These are phyloP conservation scores for Lignosus rhinocerotis DNA, from an alignment of 1,284 basidiomycete species.

Conservation along the genomic window DNA sequence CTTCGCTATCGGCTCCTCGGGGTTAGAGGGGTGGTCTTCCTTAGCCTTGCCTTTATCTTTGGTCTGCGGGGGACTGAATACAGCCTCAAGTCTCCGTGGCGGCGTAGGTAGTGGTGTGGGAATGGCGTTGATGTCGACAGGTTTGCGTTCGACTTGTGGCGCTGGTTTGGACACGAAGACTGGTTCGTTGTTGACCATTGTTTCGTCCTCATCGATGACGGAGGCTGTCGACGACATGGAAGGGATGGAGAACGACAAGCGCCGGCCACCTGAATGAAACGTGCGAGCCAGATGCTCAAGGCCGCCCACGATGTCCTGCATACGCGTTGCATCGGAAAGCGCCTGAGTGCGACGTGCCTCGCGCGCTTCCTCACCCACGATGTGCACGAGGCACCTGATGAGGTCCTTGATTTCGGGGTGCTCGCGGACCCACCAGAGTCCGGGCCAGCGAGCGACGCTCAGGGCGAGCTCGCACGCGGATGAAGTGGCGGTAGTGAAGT, in stretches of 20 bases:
- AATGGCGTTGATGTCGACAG: background rate
- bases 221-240: slow-evolving; percentile 20
- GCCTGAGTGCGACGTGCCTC: slow-evolving; percentile 46
- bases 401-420: slow-evolving; percentile 60
- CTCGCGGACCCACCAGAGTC: slow-evolving; percentile 60
- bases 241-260: slow-evolving; percentile 11
- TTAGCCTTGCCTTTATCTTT: background rate
- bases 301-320: slow-evolving; percentile 51
- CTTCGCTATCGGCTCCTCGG: background rate
- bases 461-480: slow-evolving; percentile 55
- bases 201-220: slow-evolving; percentile 20
- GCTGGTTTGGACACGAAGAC: slow-evolving; percentile 8
- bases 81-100: background rate
- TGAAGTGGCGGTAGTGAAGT: slow-evolving; percentile 49
- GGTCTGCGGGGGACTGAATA: background rate
- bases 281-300: slow-evolving; percentile 45
- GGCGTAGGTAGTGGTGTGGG: slow-evolving; percentile 5
- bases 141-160: background rate
- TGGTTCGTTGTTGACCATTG: slow-evolving; percentile 15
- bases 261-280: slow-evolving; percentile 29
- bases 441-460: slow-evolving; percentile 68
- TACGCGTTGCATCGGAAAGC: slow-evolving; percentile 42
- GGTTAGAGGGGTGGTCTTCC: background rate
- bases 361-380: slow-evolving; percentile 63
- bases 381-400: slow-evolving; percentile 54